Evolutionary conservation across 1,284 basidiomycete genomes (phyloP), one percentile per base, ranked within the genome.

Genomic region (Naganishia albida): DNA sequence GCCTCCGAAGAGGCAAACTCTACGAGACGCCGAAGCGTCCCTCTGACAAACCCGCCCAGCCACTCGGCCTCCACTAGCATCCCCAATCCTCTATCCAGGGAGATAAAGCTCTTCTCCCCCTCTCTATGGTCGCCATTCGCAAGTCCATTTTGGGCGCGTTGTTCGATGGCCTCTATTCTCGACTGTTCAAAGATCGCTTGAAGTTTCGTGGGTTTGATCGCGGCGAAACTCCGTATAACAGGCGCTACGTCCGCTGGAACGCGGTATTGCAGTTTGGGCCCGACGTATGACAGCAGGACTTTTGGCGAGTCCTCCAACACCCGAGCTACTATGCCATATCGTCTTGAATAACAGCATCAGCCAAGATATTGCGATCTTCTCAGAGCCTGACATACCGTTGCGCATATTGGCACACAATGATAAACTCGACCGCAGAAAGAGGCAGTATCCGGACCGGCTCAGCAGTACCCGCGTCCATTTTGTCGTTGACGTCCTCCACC

Each of bases 31-130:
- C 43, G 26, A 23, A 56, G 39, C 26, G 30, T 26, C 42, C 54
- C 26, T 34, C 46, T 48, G 28, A 46, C 44, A 7, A 59, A 59
- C 43, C 28, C 8, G 12, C 40, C 44, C 1, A 59, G 56, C 56
- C 56, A 59, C 40, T 59, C 43, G 28, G 28, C 44, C 30, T 59
- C 44, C 44, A 59, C 56, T n/a, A 59, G 44, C 56, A 59, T 59
- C 34, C 44, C 56, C 16, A 40, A 23, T 13, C 43, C 46, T 34
- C 44, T 46, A n/a, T 59, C 56, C 28, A 59, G 30, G 20, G 56
- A 46, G 20, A 59, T n/a, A n/a, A 59, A 59, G 8, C 44, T 40
- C 12, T 10, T 18, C 10, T 28, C 28, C 25, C 40, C 56, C 1
- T n/a, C 56, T 7, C 46, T 38, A 6, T 18, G 34, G 1, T 15